Percentiles rank a stretch among this genome's conserved stretches.
These are phyloP conservation scores for Penicillium mononematosum DNA, from an alignment of 495 filamentous ascomycete species.

Conservation along the genomic window DNA sequence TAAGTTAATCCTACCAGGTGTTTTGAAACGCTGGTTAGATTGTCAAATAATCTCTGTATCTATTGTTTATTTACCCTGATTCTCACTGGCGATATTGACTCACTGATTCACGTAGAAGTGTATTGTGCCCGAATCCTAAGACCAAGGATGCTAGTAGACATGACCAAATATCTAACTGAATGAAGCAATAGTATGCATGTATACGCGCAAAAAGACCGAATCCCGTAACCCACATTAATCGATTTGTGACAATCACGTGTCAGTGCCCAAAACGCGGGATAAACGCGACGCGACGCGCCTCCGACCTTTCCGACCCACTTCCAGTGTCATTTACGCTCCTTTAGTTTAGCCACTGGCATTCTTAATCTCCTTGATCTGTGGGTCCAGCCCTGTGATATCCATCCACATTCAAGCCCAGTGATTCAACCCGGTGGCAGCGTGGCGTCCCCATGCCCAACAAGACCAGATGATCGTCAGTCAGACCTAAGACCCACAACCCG, in stretches of 20 bases:
- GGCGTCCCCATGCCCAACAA: not conserved
- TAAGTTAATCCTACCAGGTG: not conserved
- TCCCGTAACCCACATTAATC: no score
- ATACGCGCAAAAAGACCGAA: not conserved
- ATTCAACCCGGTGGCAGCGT: not conserved
- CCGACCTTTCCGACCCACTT: not conserved
- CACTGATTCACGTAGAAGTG: not conserved
- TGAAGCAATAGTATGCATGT: not conserved
- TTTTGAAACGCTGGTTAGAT: not conserved
- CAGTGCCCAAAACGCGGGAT: not conserved
- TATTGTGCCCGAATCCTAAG: not conserved
- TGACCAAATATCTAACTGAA: not conserved
- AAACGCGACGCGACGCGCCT: not conserved
- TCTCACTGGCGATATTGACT: not conserved
- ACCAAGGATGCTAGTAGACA: no score
- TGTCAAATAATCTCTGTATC: not conserved
- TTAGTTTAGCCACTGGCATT: not conserved
- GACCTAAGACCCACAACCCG: not conserved
- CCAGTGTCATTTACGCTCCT: not conserved
- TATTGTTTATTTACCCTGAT: not conserved
- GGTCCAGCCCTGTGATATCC: not conserved
- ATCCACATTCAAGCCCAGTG: not conserved
- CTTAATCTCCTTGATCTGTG: not conserved
- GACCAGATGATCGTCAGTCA: conserved; percentile 3
- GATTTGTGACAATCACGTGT: conserved; percentile 1